Percentiles rank a stretch among this genome's conserved stretches.
Evolutionary conservation across 2,329 filamentous ascomycete species (phyloP).

Genomic region (Cercospora nicotianae): DNA sequence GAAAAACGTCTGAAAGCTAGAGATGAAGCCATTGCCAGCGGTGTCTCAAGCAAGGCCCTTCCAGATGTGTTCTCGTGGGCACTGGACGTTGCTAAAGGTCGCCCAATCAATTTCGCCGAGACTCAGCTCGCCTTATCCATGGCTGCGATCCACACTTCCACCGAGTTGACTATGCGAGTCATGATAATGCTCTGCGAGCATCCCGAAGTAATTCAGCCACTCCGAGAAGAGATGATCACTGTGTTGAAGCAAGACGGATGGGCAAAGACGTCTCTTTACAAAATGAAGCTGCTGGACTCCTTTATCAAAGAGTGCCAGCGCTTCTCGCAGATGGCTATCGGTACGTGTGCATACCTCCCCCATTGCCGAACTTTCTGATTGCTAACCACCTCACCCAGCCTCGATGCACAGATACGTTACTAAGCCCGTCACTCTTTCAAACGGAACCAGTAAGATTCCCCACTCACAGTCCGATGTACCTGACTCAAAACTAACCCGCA

Average conservation of each 20-base stretch:
- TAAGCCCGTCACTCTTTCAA: conserved; percentile 27
- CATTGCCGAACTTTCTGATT: not conserved
- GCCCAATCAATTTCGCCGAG: conserved; percentile 6
- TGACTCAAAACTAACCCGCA: not conserved
- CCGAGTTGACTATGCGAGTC: conserved; percentile 28
- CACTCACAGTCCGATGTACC: not conserved
- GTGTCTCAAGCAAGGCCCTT: not conserved
- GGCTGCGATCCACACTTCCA: conserved; percentile 16
- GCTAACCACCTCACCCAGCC: not conserved
- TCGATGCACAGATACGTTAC: conserved; percentile 3
- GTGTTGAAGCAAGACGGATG: conserved; percentile 30
- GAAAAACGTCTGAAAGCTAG: not conserved
- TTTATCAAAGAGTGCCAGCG: conserved; percentile 34
- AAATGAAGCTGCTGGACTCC: conserved; percentile 37
- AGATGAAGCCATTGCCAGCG: not conserved
- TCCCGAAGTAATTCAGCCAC: conserved; percentile 32
- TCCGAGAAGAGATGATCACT: conserved; percentile 27
- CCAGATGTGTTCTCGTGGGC: conserved; percentile 31
- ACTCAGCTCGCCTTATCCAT: conserved; percentile 21
- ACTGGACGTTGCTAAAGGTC: conserved; percentile 27
- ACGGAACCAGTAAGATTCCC: conserved; percentile 26
- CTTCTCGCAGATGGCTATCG: not conserved
- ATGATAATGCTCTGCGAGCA: conserved; percentile 27
- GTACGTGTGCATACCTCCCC: not conserved
- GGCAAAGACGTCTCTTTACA: conserved; percentile 30